phyloP scores from a whole-genome alignment of 2,329 filamentous ascomycete genomes.

The Mycosphaerelloides madeirae region DNA sequence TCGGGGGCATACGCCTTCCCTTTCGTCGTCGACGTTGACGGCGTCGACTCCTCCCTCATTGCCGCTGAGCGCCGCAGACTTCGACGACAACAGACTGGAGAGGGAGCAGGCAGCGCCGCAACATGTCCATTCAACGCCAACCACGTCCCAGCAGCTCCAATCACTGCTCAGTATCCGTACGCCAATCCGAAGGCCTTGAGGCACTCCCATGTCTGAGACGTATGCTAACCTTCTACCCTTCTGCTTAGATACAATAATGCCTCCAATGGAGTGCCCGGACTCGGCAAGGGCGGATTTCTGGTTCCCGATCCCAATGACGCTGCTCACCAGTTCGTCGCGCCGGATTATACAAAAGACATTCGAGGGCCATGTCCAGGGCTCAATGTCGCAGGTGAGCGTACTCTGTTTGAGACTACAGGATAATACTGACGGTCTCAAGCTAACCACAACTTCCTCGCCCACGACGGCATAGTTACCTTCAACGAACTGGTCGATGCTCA shows the following conservation, averaged over 20 bases:
- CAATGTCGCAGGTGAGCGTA: slow-evolving; percentile 32
- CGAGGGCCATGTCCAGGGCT: slow-evolving; percentile 41
- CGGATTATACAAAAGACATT: slow-evolving; percentile 35
- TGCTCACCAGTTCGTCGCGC: slow-evolving; percentile 36
- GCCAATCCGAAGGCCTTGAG: no score
- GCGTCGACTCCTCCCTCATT: slow-evolving; percentile 35
- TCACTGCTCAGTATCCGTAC: slow-evolving; percentile 38
- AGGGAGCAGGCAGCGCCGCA: slow-evolving; percentile 25
- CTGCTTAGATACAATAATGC: slow-evolving; percentile 34
- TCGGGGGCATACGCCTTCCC: slow-evolving; percentile 35
- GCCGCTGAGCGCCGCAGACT: slow-evolving; percentile 16
- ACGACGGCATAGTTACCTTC: slow-evolving; percentile 41
- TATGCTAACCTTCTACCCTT: no score
- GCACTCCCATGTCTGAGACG: no score
- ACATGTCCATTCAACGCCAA: slow-evolving; percentile 36
- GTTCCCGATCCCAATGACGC: slow-evolving; percentile 41
- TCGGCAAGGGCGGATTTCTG: slow-evolving; percentile 39
- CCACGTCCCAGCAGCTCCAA: slow-evolving; percentile 28
- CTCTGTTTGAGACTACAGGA: no score
- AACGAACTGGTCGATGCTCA: slow-evolving; percentile 44
- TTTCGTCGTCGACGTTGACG: slow-evolving; percentile 35
- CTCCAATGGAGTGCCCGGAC: slow-evolving; percentile 40
- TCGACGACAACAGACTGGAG: slow-evolving; percentile 31
- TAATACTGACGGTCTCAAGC: slow-evolving; percentile 17
- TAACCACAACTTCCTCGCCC: slow-evolving; percentile 42